Evolutionary conservation across 1,284 basidiomycete species (phyloP).

Genomic region (Clitocybe nebularis): DNA sequence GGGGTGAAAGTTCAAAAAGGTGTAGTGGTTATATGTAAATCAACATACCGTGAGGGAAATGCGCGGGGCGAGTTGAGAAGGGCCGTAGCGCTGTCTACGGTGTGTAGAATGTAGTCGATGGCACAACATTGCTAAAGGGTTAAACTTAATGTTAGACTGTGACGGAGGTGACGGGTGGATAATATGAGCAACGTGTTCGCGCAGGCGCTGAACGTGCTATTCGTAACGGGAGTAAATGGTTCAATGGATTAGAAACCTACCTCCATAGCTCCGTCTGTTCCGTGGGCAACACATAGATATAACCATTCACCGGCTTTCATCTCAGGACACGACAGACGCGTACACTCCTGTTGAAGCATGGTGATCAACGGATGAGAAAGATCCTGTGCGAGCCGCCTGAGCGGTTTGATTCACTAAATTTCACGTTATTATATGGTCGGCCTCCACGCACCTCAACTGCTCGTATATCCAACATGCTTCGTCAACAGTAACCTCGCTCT

Average conservation of each 20-base stretch:
- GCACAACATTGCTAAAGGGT: constrained; percentile 82
- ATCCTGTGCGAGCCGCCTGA: constrained; percentile 88
- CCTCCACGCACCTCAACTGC: constrained; percentile 76
- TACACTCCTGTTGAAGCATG: constrained; percentile 83
- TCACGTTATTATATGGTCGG: no score
- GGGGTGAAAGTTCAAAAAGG: neutral
- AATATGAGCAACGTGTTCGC: neutral
- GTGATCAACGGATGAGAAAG: constrained; percentile 87
- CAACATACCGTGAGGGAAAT: constrained; percentile 80
- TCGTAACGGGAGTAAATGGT: no score
- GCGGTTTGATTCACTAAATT: constrained; percentile 8
- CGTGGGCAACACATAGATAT: constrained; percentile 93
- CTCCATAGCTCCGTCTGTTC: constrained; percentile 75
- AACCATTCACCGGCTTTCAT: constrained; percentile 99
- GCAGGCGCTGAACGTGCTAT: neutral
- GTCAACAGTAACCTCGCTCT: constrained; percentile 60
- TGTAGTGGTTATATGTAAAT: neutral
- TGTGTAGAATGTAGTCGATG: constrained; percentile 96
- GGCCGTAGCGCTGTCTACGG: constrained; percentile 89
- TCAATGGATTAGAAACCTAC: constrained; percentile 29
- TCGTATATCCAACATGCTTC: constrained; percentile 94
- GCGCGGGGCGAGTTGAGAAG: constrained; percentile 89
- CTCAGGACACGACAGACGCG: constrained; percentile 80
- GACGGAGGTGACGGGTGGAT: neutral
- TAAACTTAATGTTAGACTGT: constrained; percentile 3